Percentiles rank a stretch among this genome's conserved stretches.
Conservation (phyloP, 805 yeast species). For the Kodamaea kaohsiungensis region DNA sequence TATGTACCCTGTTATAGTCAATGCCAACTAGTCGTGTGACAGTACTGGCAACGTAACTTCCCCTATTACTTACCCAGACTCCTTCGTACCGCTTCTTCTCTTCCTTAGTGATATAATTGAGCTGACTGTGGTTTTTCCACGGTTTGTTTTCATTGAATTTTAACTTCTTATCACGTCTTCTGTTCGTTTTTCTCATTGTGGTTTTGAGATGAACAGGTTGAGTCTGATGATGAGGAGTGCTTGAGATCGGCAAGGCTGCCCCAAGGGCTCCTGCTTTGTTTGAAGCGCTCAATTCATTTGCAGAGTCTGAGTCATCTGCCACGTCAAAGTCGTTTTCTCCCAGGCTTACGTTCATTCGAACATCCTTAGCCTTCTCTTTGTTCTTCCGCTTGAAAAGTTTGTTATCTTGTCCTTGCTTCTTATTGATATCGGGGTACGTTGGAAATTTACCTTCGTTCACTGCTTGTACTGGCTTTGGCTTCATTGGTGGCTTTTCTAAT, state of each 20-base stretch:
- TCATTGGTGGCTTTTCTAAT: background rate
- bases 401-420: constrained; percentile 4
- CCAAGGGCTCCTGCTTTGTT: background rate
- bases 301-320: constrained; percentile 4
- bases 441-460: constrained; percentile 25
- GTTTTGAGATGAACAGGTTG: constrained; percentile 45
- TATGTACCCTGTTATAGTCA: constrained; percentile 20
- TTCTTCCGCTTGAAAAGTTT: constrained; percentile 22
- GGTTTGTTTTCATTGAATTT: constrained; percentile 86
- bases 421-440: constrained; percentile 28
- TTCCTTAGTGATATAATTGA: constrained; percentile 48
- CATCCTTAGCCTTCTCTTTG: constrained; percentile 7
- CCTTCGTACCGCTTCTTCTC: constrained; percentile 92
- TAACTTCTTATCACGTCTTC: constrained; percentile 38
- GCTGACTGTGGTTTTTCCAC: constrained; percentile 82
- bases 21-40: constrained; percentile 33
- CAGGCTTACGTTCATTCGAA: constrained; percentile 3
- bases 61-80: constrained; percentile 88
- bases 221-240: background rate
- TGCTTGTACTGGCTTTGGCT: background rate
- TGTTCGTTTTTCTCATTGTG: constrained; percentile 50
- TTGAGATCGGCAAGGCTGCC: background rate
- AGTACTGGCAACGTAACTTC: constrained; percentile 50
- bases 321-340: constrained; percentile 9
- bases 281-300: background rate